phyloP scores from a whole-genome alignment of 2,329 filamentous ascomycete species.

The Venturia effusa region DNA sequence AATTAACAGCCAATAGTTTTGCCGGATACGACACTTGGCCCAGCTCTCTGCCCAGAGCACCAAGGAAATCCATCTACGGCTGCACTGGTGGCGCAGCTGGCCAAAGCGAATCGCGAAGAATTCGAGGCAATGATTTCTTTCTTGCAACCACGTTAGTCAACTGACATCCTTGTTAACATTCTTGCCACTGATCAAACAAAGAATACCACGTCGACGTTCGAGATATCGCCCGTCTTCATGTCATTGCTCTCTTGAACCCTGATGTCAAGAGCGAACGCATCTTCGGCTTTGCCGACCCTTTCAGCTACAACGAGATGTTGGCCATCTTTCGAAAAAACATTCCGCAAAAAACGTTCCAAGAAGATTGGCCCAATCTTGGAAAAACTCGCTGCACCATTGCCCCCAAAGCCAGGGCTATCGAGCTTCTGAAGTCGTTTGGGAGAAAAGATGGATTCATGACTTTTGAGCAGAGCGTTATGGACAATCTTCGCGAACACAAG shows the following conservation, averaged over 20 bases:
- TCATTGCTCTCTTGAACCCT: slow-evolving; percentile 11
- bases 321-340: slow-evolving; percentile 12
- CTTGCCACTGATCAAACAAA: slow-evolving; percentile 12
- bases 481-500: neutral
- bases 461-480: slow-evolving; percentile 8
- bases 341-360: slow-evolving; percentile 29
- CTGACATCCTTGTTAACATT: neutral
- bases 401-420: neutral
- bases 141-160: neutral
- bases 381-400: neutral
- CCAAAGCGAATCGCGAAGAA: neutral
- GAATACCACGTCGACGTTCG: slow-evolving; percentile 35
- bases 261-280: slow-evolving; percentile 12
- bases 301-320: slow-evolving; percentile 12
- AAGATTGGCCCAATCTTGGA: slow-evolving; percentile 12
- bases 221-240: slow-evolving; percentile 32
- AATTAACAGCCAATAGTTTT: slow-evolving; percentile 12
- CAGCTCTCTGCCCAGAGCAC: slow-evolving; percentile 24
- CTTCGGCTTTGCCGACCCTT: slow-evolving; percentile 12
- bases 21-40: slow-evolving; percentile 26
- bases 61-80: slow-evolving; percentile 19
- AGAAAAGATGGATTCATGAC: slow-evolving; percentile 4
- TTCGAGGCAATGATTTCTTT: neutral
- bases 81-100: slow-evolving; percentile 14
- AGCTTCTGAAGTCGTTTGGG: slow-evolving; percentile 10